Evolutionary conservation across 306 rosid species (phyloP).

Genomic region (Vigna trinervia): DNA sequence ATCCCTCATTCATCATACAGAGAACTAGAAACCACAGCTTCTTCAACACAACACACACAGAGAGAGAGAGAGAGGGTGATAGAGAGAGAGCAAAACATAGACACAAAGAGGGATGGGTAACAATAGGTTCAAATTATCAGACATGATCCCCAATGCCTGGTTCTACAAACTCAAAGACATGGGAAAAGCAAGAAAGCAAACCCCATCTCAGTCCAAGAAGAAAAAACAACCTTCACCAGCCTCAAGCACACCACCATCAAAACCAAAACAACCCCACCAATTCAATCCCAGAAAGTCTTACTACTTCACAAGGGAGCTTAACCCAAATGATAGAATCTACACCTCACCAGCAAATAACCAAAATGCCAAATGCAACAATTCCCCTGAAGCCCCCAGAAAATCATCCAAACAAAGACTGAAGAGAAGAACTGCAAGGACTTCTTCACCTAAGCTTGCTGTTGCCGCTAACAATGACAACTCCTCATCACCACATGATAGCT

Average conservation of each 20-base stretch:
- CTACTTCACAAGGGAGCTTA: constrained; percentile 75
- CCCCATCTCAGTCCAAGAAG: constrained; percentile 44
- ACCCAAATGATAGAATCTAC: constrained; percentile 43
- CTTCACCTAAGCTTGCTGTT: constrained; percentile 47
- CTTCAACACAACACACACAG: not conserved
- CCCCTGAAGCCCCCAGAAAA: constrained; percentile 58
- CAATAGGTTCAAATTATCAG: constrained; percentile 75
- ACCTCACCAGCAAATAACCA: constrained; percentile 52
- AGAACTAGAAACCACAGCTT: constrained; percentile 23
- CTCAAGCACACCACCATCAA: constrained; percentile 45
- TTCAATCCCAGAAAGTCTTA: constrained; percentile 75
- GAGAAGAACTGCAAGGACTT: constrained; percentile 46
- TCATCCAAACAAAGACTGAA: constrained; percentile 59
- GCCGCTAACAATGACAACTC: not conserved
- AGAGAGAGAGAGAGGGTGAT: not conserved
- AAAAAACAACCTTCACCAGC: constrained; percentile 51
- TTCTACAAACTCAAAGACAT: constrained; percentile 82
- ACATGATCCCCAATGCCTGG: constrained; percentile 94
- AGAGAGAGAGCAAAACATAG: not conserved
- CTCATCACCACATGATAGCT: constrained; percentile 46
- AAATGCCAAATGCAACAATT: constrained; percentile 37
- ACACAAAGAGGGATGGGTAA: constrained; percentile 63
- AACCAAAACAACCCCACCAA: constrained; percentile 54
- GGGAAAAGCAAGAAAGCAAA: constrained; percentile 57
- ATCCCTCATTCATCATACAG: constrained; percentile 30